A percentile compares a stretch with the other conserved stretches of the same genome.
phyloP scores from a whole-genome alignment of 75 land plant species.

The Cunninghamia lanceolata region DNA sequence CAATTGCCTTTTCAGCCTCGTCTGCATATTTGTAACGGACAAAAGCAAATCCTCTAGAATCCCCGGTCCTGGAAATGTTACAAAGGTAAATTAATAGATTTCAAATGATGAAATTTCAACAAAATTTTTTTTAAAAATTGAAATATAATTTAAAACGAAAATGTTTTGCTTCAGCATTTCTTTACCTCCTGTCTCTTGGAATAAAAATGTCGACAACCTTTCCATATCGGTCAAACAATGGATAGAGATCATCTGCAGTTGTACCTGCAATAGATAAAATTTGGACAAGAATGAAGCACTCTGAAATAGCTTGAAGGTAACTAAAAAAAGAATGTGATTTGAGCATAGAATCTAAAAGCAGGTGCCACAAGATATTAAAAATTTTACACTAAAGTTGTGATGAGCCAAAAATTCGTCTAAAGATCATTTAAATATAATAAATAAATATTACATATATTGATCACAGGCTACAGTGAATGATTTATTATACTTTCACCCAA shows the following conservation, averaged over 20 bases:
- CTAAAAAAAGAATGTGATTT: not conserved
- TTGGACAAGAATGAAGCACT: not conserved
- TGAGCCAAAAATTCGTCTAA: not conserved
- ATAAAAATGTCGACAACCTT: slow-evolving; percentile 97
- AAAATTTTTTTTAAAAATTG: not conserved
- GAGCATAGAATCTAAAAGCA: not conserved
- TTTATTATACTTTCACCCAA: no score
- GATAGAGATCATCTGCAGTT: slow-evolving; percentile 95
- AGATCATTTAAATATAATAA: not conserved
- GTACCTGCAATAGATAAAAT: slow-evolving; percentile 54
- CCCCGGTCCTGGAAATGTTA: slow-evolving; percentile 78
- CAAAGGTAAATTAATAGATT: not conserved
- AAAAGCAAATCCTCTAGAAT: slow-evolving; percentile 96
- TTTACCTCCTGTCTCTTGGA: slow-evolving; percentile 68
- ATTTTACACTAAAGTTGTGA: not conserved
- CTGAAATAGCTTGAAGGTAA: not conserved
- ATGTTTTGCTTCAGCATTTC: not conserved
- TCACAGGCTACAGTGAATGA: not conserved
- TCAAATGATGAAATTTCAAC: not conserved
- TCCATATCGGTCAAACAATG: slow-evolving; percentile 92
- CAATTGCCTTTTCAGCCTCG: slow-evolving; percentile 93
- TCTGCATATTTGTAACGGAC: slow-evolving; percentile 95
- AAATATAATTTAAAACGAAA: not conserved
- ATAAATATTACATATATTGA: not conserved
- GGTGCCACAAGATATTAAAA: not conserved